Evolutionary conservation across 2,329 filamentous ascomycete genomes (phyloP), one percentile per base, ranked within the genome.

Genomic region (Plectosphaerella plurivora): DNA sequence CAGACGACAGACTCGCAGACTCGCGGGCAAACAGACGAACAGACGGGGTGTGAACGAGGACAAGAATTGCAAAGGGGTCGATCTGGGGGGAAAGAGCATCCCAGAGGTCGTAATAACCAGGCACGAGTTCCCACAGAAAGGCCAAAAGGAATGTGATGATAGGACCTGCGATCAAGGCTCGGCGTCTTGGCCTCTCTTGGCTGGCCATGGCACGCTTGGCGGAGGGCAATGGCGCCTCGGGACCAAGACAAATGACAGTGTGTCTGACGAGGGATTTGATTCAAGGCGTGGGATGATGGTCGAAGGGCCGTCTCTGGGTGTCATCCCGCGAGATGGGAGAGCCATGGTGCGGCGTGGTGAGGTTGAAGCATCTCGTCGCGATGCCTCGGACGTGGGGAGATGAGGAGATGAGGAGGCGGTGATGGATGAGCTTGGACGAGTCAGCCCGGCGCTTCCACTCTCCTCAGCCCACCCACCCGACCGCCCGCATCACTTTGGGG

Each of bases 141-240:
- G 15, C n/a, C 3, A 22, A 44, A 44, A 44, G 41, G 41, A 44
- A 44, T 44, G 41, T 44, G 41, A 18, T 44, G 41, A 44, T 44
- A 44, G 41, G 41, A 33, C 41, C n/a, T 44, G 15, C n/a, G 41
- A 44, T 44, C 10, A 44, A 44, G 16, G 41, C 41, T 44, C 41
- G 41, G 41, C 41, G 41, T 44, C 41, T 44, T 44, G 41, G 41
- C 41, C 41, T 44, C 41, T 44, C 41, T 44, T 44, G 41, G 41
- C 41, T 44, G 41, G 41, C 41, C 41, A 16, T 18, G 18, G 41
- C 41, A 44, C 18, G 10, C 41, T 44, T 44, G 41, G 41, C 41
- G 41, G 28, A 44, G n/a, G n/a, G 41, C 11, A 44, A 44, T 44
- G 41, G 41, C 41, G 41, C 16, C n/a, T 20, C 16, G n/a, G 18